Evolutionary conservation across 805 yeast genomes (phyloP).

Genomic region (Candida germanica): DNA sequence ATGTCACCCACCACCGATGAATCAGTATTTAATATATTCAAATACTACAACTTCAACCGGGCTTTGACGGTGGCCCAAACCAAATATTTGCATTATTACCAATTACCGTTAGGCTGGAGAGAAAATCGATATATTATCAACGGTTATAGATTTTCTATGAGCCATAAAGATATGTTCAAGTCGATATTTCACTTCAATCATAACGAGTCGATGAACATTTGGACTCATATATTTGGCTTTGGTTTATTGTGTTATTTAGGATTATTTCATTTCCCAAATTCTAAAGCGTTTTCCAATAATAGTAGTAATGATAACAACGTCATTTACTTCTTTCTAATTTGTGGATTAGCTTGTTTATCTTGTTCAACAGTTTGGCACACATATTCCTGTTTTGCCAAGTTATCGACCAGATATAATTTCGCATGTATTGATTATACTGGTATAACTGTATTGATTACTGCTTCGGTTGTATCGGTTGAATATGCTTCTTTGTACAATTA

Average conservation of each 20-base stretch:
- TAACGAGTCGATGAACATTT: conserved; percentile 88
- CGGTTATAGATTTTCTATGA: conserved; percentile 81
- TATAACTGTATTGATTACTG: conserved; percentile 83
- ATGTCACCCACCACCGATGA: conserved; percentile 26
- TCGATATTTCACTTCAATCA: conserved; percentile 63
- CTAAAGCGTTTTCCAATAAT: conserved; percentile 44
- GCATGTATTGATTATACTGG: conserved; percentile 97
- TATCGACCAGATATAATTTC: conserved; percentile 62
- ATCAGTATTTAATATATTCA: conserved; percentile 30
- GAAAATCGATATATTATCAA: conserved; percentile 81
- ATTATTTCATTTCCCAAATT: conserved; percentile 59
- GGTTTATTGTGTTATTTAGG: conserved; percentile 54
- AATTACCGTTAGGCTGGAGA: conserved; percentile 89
- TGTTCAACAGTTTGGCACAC: conserved; percentile 92
- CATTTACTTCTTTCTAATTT: conserved; percentile 61
- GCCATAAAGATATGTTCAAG: conserved; percentile 55
- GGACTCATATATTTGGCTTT: conserved; percentile 86
- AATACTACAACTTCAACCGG: conserved; percentile 38
- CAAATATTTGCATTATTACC: conserved; percentile 71
- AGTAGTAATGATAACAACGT: conserved; percentile 47
- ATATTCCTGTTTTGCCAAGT: conserved; percentile 70
- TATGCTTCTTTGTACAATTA: conserved; percentile 69
- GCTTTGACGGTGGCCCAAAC: conserved; percentile 30
- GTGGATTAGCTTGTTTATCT: conserved; percentile 72
- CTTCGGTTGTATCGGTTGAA: conserved; percentile 84